Evolutionary conservation across 805 yeast genomes (phyloP), one percentile per base, ranked within the genome.

Genomic region (Danielozyma ontarioensis): DNA sequence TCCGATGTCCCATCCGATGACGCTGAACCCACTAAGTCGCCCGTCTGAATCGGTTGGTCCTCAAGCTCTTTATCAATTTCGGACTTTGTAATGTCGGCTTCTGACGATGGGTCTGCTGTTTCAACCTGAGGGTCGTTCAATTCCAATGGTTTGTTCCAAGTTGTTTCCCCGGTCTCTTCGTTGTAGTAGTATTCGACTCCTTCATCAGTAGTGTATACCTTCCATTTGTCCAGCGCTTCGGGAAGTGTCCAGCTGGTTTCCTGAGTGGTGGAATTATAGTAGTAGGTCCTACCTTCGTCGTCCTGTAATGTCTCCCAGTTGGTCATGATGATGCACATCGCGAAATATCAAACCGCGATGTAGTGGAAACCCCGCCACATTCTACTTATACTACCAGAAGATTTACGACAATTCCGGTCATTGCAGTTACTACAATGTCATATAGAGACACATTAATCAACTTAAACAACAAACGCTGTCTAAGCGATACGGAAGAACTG

Each of bases 161-260:
- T 78, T 13, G 93, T 80, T 46, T 78, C 78, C 4, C 76, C 71
- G 0, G 90, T 74, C 17, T 57, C 56, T 11, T 68, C 62, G 49
- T 83, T 83, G 56, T 80, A 80, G 63, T 83, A 88, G 55, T 87
- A 87, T 13, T 66, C 62, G 33, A 61, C 62, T 3, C 89, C 74
- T 8, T 67, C 88, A 13, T 73, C 75, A 1, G 80, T 68, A 14
- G 62, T 59, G 25, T 60, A 64, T 13, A 78, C 64, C 17, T 74
- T 70, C 58, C 68, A 66, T 25, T 35, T 25, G 28, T 46, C 54
- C 16, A 71, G 48, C 33, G 70, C 82, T 13, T 57, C 72, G 0
- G 96, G 96, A 42, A 78, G 76, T 17, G 83, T 85, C 95, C 96
- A 87, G 32, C 80, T 76, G 0, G 96, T 78, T 42, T 77, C 76